Base-by-base conservation (phyloP, 208 protist genomes). In the Leishmania braziliensis region DNA sequence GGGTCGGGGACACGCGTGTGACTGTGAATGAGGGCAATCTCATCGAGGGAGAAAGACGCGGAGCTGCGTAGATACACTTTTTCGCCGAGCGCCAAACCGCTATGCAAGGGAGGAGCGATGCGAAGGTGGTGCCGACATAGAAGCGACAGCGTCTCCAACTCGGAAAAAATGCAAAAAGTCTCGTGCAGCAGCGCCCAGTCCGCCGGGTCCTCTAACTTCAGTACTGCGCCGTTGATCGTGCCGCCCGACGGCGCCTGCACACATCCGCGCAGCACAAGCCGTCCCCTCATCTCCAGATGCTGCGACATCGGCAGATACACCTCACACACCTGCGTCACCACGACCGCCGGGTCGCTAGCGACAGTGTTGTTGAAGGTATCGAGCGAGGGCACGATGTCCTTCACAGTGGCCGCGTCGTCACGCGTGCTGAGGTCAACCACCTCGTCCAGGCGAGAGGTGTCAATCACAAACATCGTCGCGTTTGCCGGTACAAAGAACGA, bases 261-360 rank as follows among this genome's bases (percentile, higher is more conserved):
- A 60, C 89, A 95, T 48, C 89, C 89, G 39, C 79, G 85, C 23
- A 93, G n/a, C 5, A 92, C 76, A 3, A 93, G 70, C 10, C 86
- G 84, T 5, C 91, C 91, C n/a, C 87, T 85, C 33, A 92, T 62
- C 3, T 75, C 87, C 43, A 92, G 23, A 68, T 82, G 86, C 68
- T 93, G 84, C 3, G 84, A 89, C 50, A 88, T 83, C 36, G 82
- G 75, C 33, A 93, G 62, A 62, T 78, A 79, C 46, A 84, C 72
- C n/a, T 84, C 83, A 62, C 84, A 89, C 39, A 81, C 29, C 5
- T 29, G 39, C 50, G 73, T 70, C 1, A 53, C 39, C n/a, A 4
- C 39, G 0, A 23, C 50, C 4, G 16, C 53, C 14, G 29, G 29
- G 62, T 0, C 12, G 29, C 29, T 18, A 66, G n/a, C 6, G 29